These are phyloP conservation scores for Kwoniella pini DNA, from an alignment of 768 basidiomycete genomes.

Conservation along the genomic window DNA sequence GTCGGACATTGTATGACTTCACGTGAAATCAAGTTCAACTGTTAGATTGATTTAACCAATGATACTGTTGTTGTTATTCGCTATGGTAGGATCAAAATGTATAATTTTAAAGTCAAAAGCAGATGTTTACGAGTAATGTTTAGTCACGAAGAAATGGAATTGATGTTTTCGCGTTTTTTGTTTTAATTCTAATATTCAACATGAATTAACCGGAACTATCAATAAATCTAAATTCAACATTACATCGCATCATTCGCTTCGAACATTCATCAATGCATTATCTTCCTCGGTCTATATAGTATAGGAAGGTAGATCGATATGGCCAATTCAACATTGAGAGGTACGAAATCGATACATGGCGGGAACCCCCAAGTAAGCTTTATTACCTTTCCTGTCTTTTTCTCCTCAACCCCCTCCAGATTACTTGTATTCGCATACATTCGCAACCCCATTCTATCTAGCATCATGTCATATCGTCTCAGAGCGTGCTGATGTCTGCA, in stretches of 20 bases:
- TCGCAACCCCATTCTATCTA: too few relatives aligned
- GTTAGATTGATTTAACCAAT: background rate
- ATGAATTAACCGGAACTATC: too few relatives aligned
- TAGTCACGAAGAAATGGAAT: too few relatives aligned
- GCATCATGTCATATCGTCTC: too few relatives aligned
- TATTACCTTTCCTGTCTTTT: background rate
- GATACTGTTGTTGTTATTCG: too few relatives aligned
- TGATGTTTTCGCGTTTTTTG: too few relatives aligned
- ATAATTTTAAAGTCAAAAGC: background rate
- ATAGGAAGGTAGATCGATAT: constrained; percentile 57
- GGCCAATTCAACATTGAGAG: constrained; percentile 90
- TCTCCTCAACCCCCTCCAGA: background rate
- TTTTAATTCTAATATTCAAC: too few relatives aligned
- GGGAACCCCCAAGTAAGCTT: constrained; percentile 85
- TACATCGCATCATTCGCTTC: too few relatives aligned
- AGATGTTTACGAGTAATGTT: background rate
- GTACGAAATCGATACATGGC: constrained; percentile 88
- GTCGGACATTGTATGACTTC: constrained; percentile 84
- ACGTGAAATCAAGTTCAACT: background rate
- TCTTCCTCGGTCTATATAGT: background rate
- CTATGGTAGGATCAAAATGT: background rate
- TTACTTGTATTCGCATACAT: background rate
- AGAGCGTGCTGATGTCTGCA: background rate
- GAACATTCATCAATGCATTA: too few relatives aligned
- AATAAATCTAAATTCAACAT: too few relatives aligned